phyloP scores from a whole-genome alignment of 257 asterid species.

The Fraxinus excelsior region DNA sequence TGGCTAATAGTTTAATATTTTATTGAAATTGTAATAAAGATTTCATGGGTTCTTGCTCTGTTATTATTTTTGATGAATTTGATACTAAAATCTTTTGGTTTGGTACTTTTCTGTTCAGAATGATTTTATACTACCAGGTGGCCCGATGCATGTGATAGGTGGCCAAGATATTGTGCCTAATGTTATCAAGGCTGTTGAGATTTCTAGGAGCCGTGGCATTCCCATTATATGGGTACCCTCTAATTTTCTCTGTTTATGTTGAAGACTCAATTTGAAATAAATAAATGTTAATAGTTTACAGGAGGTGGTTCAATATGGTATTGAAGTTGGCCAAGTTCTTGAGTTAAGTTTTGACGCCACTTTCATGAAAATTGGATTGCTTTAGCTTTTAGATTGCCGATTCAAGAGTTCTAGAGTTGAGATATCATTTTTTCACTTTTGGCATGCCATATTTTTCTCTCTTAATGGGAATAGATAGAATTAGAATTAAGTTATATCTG shows the following conservation, averaged over 20 bases:
- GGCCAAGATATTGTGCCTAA: slow-evolving; percentile 43
- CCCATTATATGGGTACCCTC: slow-evolving; percentile 64
- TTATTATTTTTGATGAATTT: background rate
- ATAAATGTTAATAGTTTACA: background rate
- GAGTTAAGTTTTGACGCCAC: background rate
- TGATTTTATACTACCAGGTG: slow-evolving; percentile 45
- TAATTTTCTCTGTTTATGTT: background rate
- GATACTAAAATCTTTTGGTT: background rate
- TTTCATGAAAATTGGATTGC: background rate
- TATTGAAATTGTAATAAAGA: background rate
- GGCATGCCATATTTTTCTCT: background rate
- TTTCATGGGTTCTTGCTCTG: background rate
- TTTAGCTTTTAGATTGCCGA: background rate
- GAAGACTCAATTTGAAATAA: background rate
- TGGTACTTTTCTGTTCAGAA: slow-evolving; percentile 25
- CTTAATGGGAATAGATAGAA: background rate
- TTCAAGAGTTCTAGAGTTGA: background rate
- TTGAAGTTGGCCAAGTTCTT: background rate
- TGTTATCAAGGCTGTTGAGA: slow-evolving; percentile 45
- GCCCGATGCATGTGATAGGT: slow-evolving; percentile 40
- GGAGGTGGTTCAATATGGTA: background rate
- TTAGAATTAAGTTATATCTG: background rate
- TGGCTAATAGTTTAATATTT: background rate
- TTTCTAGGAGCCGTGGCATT: slow-evolving; percentile 46
- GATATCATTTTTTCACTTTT: background rate